phyloP scores from a whole-genome alignment of 2,329 filamentous ascomycete genomes.

The Zymoseptoria crescenta region DNA sequence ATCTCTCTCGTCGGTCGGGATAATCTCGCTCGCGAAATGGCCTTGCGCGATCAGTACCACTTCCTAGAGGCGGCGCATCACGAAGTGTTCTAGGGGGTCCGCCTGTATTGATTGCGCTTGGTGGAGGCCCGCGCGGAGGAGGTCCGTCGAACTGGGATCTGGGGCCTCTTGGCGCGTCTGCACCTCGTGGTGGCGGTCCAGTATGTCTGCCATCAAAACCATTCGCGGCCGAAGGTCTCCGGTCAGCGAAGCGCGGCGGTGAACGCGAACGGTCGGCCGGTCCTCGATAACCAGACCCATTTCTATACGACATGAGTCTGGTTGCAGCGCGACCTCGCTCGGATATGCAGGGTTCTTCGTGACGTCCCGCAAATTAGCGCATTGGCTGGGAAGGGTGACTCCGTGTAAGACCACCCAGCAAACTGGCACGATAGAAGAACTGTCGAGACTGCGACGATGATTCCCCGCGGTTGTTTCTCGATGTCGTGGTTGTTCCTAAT shows the following conservation, averaged over 20 bases:
- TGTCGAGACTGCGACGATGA: background rate
- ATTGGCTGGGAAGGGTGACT: background rate
- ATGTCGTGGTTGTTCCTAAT: background rate
- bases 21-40: slow-evolving; percentile 45
- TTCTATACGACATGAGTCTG: slow-evolving; percentile 16
- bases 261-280: slow-evolving; percentile 59
- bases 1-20: slow-evolving; percentile 47
- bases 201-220: slow-evolving; percentile 23
- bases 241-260: slow-evolving; percentile 61
- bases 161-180: slow-evolving; percentile 70
- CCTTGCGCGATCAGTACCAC: slow-evolving; percentile 49
- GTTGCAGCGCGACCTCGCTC: background rate
- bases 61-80: slow-evolving; percentile 50
- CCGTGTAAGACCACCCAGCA: background rate
- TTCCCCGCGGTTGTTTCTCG: background rate
- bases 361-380: background rate
- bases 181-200: slow-evolving; percentile 17
- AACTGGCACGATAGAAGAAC: background rate
- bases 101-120: slow-evolving; percentile 52
- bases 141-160: slow-evolving; percentile 65
- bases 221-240: slow-evolving; percentile 55
- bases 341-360: background rate
- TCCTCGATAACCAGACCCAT: slow-evolving; percentile 17
- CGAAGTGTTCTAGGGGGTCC: slow-evolving; percentile 37
- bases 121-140: slow-evolving; percentile 29